Evolutionary conservation across 1,139 yeast genomes (phyloP).

Genomic region (Chernovozyma aurita): DNA sequence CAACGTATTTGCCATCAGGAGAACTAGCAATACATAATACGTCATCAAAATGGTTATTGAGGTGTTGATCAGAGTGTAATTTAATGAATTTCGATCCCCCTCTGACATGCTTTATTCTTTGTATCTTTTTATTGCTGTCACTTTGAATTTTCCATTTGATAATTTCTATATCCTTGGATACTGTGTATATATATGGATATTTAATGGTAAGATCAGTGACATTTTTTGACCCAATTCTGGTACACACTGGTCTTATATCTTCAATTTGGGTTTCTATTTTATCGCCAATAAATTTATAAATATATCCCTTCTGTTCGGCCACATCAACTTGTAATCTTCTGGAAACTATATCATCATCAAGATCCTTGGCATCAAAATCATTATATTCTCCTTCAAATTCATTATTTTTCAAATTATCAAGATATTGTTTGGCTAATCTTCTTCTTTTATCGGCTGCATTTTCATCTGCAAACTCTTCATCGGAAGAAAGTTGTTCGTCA

Average conservation of each 20-base stretch:
- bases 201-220: slow-evolving; percentile 50
- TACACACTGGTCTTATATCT: slow-evolving; percentile 18
- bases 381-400: slow-evolving; percentile 38
- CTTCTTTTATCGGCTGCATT: slow-evolving; percentile 92
- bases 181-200: slow-evolving; percentile 69
- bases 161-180: slow-evolving; percentile 75
- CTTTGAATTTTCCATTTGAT: slow-evolving; percentile 67
- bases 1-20: slow-evolving; percentile 82
- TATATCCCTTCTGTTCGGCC: slow-evolving; percentile 81
- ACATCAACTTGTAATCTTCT: slow-evolving; percentile 82
- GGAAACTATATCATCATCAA: slow-evolving; percentile 81
- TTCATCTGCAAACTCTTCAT: slow-evolving; percentile 70
- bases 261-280: slow-evolving; percentile 22
- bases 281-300: slow-evolving; percentile 64
- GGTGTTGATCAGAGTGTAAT: slow-evolving; percentile 35
- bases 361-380: slow-evolving; percentile 83
- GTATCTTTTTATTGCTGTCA: slow-evolving; percentile 30
- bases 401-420: slow-evolving; percentile 69
- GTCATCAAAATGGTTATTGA: slow-evolving; percentile 70
- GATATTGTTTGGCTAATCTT: slow-evolving; percentile 87
- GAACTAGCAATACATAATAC: slow-evolving; percentile 78
- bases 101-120: slow-evolving; percentile 56
- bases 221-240: slow-evolving; percentile 58
- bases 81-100: slow-evolving; percentile 52
- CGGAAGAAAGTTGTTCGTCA: slow-evolving; percentile 50